Evolutionary conservation across 495 filamentous ascomycete species (phyloP).

Genomic region (Hypoxylon fuscum): DNA sequence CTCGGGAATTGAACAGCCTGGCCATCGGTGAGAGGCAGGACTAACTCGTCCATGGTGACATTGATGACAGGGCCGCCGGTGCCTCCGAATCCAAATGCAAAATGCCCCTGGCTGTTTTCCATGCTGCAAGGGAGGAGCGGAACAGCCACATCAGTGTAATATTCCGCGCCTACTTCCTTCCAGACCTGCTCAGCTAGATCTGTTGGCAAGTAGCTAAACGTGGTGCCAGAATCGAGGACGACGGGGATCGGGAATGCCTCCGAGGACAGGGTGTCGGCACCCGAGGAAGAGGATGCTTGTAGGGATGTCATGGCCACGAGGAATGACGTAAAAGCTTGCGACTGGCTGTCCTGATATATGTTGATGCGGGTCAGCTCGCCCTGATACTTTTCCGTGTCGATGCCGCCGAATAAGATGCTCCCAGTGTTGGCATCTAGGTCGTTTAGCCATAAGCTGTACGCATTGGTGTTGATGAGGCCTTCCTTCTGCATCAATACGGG

Average conservation of each 20-base stretch:
- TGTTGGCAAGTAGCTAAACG: conserved; percentile 83
- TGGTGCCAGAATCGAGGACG: conserved; percentile 89
- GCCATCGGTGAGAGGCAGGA: conserved; percentile 67
- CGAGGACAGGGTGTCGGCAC: conserved; percentile 60
- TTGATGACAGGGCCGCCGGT: conserved; percentile 69
- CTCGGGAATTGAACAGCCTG: conserved; percentile 48
- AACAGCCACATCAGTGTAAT: conserved; percentile 51
- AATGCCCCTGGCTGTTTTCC: conserved; percentile 65
- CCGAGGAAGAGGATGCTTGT: conserved; percentile 54
- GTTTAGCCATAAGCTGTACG: conserved; percentile 92
- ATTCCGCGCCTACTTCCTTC: conserved; percentile 72
- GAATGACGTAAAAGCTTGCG: conserved; percentile 68
- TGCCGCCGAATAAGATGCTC: conserved; percentile 81
- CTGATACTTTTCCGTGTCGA: conserved; percentile 85
- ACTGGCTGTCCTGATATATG: conserved; percentile 56
- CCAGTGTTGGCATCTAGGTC: conserved; percentile 65
- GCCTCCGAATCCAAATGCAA: conserved; percentile 79
- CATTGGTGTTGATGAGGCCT: conserved; percentile 78
- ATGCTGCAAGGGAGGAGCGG: conserved; percentile 78
- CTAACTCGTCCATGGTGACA: conserved; percentile 79
- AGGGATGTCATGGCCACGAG: conserved; percentile 75
- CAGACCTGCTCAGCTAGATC: conserved; percentile 71
- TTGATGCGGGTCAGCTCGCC: conserved; percentile 78
- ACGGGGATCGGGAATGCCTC: conserved; percentile 67
- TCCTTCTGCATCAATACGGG: conserved; percentile 77